phyloP scores from a whole-genome alignment of 148 eudicot genomes.

The Camellia lanceoleosa region DNA sequence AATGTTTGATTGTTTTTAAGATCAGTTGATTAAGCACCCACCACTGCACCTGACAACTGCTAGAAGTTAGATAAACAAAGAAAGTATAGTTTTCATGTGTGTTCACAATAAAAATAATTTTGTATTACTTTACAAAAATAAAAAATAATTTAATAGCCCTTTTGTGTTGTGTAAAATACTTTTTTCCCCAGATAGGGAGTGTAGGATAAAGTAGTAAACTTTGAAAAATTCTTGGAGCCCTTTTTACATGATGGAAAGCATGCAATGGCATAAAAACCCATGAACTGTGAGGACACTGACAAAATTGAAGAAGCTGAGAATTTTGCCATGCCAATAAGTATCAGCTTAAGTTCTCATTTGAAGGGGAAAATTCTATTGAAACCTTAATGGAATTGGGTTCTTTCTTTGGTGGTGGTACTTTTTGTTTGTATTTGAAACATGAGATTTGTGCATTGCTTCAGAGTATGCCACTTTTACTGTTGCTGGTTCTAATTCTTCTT shows the following conservation, averaged over 20 bases:
- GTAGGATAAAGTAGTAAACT: not conserved
- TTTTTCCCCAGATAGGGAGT: not conserved
- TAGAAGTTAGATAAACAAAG: not conserved
- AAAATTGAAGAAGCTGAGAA: not conserved
- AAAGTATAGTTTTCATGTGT: not conserved
- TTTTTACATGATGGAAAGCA: not conserved
- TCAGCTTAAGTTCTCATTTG: not conserved
- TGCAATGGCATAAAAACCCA: not conserved
- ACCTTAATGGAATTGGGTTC: not conserved
- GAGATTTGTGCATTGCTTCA: not conserved
- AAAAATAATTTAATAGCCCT: not conserved
- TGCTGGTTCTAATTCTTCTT: not conserved
- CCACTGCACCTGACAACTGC: not conserved
- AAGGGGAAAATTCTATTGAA: not conserved
- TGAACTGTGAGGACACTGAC: not conserved
- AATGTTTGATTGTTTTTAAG: constrained; percentile 1
- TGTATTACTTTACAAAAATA: not conserved
- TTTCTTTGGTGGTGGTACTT: not conserved
- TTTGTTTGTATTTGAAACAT: not conserved
- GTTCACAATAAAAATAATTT: not conserved
- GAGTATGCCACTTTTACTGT: not conserved
- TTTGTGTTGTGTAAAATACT: not conserved
- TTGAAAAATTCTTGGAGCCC: not conserved
- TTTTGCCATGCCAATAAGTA: not conserved
- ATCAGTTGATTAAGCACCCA: not conserved